phyloP scores from a whole-genome alignment of 345 rosid genomes.

The Eucalyptus leucophloia region DNA sequence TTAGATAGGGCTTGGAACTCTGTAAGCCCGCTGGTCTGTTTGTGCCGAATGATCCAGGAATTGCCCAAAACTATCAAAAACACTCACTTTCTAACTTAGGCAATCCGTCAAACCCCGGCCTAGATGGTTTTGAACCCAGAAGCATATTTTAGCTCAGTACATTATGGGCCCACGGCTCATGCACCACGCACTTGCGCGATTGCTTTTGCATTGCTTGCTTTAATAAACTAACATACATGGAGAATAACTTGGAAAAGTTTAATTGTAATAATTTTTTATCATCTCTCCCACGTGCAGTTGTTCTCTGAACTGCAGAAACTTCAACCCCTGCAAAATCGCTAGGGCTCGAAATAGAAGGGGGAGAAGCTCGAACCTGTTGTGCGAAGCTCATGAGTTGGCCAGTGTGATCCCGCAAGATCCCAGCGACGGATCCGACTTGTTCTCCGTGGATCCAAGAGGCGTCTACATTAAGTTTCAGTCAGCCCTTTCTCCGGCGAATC shows the following conservation, averaged over 20 bases:
- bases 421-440: too few species aligned
- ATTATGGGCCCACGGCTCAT: not conserved
- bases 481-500: too few species aligned
- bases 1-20: not conserved
- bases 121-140: not conserved
- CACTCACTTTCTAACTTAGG: not conserved
- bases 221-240: not conserved
- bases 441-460: too few species aligned
- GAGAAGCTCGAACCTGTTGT: too few species aligned
- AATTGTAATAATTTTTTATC: not conserved
- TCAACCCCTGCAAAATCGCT: too few species aligned
- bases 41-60: not conserved
- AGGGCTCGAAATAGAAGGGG: too few species aligned
- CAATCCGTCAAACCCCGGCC: not conserved
- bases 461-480: too few species aligned
- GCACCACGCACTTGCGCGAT: not conserved
- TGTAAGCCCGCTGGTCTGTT: not conserved
- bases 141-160: not conserved
- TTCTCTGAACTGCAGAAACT: too few species aligned
- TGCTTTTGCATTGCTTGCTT: not conserved
- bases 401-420: too few species aligned
- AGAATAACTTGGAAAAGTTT: not conserved
- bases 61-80: not conserved
- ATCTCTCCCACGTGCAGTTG: too few species aligned
- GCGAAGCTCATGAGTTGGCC: too few species aligned